phyloP scores from a whole-genome alignment of 2,329 filamentous ascomycete species.

The Xylariaceae sp. region DNA sequence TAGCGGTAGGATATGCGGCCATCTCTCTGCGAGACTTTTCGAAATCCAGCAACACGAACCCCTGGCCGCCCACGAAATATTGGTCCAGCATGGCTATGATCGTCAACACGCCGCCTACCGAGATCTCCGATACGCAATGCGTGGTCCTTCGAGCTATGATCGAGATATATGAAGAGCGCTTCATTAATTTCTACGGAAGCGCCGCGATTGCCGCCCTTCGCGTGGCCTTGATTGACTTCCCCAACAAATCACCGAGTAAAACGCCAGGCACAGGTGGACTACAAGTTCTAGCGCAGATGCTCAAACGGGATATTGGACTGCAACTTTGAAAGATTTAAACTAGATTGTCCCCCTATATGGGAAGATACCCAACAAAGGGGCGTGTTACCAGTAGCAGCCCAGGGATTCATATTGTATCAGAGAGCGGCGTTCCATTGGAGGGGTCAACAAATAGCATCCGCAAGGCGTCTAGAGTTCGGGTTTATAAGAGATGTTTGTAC shows the following conservation, averaged over 20 bases:
- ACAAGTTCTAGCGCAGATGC: conserved; percentile 47
- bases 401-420: conserved; percentile 10
- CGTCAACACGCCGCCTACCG: conserved; percentile 62
- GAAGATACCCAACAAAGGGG: background rate
- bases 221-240: conserved; percentile 68
- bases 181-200: conserved; percentile 75
- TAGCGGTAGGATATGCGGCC: conserved; percentile 78
- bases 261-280: conserved; percentile 48
- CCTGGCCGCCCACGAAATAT: conserved; percentile 72
- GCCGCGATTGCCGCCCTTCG: conserved; percentile 66
- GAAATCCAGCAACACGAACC: conserved; percentile 62
- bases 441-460: conserved; percentile 20
- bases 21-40: conserved; percentile 78
- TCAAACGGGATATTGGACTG: conserved; percentile 47
- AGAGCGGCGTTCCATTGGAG: conserved; percentile 10
- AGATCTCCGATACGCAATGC: conserved; percentile 68
- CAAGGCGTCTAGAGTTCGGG: conserved; percentile 18
- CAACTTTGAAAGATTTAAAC: conserved; percentile 31
- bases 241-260: conserved; percentile 45
- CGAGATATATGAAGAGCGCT: conserved; percentile 65
- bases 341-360: conserved; percentile 2
- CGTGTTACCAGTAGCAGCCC: conserved; percentile 10
- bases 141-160: conserved; percentile 67
- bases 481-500: conserved; percentile 6
- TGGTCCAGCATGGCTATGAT: conserved; percentile 75